A percentile compares a stretch with the other conserved stretches of the same genome.
Evolutionary conservation across 75 land plant genomes (phyloP).

Genomic region (Chamaecyparis obtusa): DNA sequence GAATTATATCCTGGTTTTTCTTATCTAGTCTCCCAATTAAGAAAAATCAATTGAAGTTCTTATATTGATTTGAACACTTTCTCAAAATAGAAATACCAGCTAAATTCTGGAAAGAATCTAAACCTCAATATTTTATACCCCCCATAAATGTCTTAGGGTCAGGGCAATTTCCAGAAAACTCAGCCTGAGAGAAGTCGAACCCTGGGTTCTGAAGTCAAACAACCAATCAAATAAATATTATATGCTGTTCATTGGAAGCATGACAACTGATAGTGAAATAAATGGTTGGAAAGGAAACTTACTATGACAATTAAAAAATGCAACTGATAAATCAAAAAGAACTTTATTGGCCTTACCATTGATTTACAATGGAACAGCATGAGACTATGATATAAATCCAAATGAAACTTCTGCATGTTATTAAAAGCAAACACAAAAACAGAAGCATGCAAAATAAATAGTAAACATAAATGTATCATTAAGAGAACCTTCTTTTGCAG

Average conservation of each 20-base stretch:
- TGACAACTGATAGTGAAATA: slow-evolving; percentile 7
- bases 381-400: not conserved
- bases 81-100: not conserved
- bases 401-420: not conserved
- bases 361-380: not conserved
- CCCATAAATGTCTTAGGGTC: slow-evolving; percentile 97
- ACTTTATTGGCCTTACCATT: not conserved
- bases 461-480: not conserved
- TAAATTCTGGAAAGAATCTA: not conserved
- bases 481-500: not conserved
- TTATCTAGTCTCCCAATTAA: not conserved
- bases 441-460: slow-evolving; percentile 1
- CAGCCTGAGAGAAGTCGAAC: slow-evolving; percentile 95
- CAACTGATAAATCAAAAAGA: not conserved
- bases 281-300: not conserved
- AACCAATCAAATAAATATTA: not conserved
- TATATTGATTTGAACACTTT: not conserved
- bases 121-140: slow-evolving; percentile 46
- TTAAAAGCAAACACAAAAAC: not conserved
- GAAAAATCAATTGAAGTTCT: not conserved
- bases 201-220: slow-evolving; percentile 80
- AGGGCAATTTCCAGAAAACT: slow-evolving; percentile 82
- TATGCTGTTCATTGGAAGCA: not conserved
- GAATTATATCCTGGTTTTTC: not conserved
- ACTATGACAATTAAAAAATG: not conserved